Evolutionary conservation across 2,329 filamentous ascomycete genomes (phyloP), one percentile per base, ranked within the genome.

Genomic region (Paecilomyces formosus): DNA sequence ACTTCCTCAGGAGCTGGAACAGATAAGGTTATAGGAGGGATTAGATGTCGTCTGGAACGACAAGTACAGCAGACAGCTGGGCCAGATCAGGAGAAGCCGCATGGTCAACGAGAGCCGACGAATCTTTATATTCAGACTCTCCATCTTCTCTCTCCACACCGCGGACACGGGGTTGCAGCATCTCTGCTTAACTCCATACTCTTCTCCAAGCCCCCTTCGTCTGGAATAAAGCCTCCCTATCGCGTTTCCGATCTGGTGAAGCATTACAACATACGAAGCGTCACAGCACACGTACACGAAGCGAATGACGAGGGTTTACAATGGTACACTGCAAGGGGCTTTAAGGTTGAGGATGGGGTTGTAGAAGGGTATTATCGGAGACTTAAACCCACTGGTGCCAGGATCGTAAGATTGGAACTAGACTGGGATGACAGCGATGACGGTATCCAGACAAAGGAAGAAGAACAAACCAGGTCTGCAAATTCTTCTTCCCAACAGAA

Each of bases 241-340:
- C 63, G 58, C 1, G 66, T 75, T 3, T 76, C 74, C 11, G 62
- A 68, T 4, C 64, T 77, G 9, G 75, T 80, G 3, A 74, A 76
- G 31, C 73, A 79, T 57, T 81, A 85, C 61, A 77, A 78, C 26
- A 78, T 82, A 26, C 71, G 70, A 11, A 76, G 73, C 13, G 78
- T 87, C 21, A 84, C 81, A 2, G 85, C 85, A 11, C 85, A 88
- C 69, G 84, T 87, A 0, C 87, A 86, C 78, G 83, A 85, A 63
- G 80, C 79, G 22, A 87, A 87, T 58, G 75, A 79, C 18, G 83
- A 85, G 54, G 85, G 78, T 0, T 64, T 85, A 62, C 76, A 78
- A 54, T 88, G 85, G 85, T 88, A 88, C 72, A 67, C 70, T 52
- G 80, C 81, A 61, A 76, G 84, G 3, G 83, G 81, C 0, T 88